Evolutionary conservation across 257 asterid species (phyloP), one percentile per base, ranked within the genome.

Genomic region (Nicotiana knightiana): DNA sequence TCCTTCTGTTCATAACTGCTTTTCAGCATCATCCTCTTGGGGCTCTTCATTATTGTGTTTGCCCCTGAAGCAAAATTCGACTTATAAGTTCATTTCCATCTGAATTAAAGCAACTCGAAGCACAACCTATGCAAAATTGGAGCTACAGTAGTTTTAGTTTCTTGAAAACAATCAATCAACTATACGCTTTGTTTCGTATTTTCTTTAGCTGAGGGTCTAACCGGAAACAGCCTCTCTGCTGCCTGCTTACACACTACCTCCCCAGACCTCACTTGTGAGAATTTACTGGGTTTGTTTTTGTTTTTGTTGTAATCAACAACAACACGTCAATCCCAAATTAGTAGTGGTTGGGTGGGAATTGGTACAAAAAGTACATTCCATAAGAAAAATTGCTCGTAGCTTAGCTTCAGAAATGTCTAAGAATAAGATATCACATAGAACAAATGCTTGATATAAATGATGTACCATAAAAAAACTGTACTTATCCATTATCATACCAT

Each of bases 21-120:
- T 76, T 82, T 84, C 84, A 82, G 84, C 67, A 77, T 84, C 77
- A 88, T 79, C 81, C 89, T 87, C 84, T 83, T 85, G 12, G 97
- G 94, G 88, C 90, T 88, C 87, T 84, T 90, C 89, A 91, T 86
- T 35, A 86, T 64, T 35, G 89, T 75, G 66, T 88, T 90, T 71
- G 87, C 87, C 82, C 92, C 96, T 90, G 90, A 61, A 88, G 84
- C 32, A 63, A 73, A 18, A 76, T 37, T 51, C 63, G 12, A 58
- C 5, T 6, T 0, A 32, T 24, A 37, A 4, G 4, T n/a, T 68
- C 51, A 21, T 53, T 67, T 68, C 68, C 46, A 10, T 46, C 67
- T 35, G 57, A 55, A 48, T 18, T 35, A 7, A 51, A 75, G 28
- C 63, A 73, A 75, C 46, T 46, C 2, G 28, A 75, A 51, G 24